Evolutionary conservation across 495 filamentous ascomycete genomes (phyloP), one percentile per base, ranked within the genome.

Genomic region (Margaritispora aquatica): DNA sequence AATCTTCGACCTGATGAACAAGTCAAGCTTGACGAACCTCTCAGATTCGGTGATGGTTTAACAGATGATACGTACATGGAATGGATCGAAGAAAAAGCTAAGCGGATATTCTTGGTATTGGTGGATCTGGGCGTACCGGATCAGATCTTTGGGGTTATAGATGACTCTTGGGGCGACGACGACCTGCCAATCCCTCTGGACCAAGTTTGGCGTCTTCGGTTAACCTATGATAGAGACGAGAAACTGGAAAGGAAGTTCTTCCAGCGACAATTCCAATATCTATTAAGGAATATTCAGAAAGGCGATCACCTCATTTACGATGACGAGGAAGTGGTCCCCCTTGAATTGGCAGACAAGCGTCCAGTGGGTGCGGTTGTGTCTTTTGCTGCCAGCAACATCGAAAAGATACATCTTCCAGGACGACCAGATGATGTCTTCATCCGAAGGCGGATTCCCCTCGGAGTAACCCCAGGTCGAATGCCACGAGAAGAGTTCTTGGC

Each of bases 11-110:
- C 83, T 13, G 78, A 84, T 15, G 82, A 87, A 68, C 78, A 86
- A 58, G 71, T 80, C 27, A 78, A 79, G 24, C 75, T 97, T 17
- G 84, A 94, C 66, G 75, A 79, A 48, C 84, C 85, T 0, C 73
- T 92, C 34, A 80, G 80, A 19, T 96, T 94, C 73, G 92, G 90
- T n/a, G 90, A 92, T 66, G 89, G 87, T 13, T 71, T 97, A 62
- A 96, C 92, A 1, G 89, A 90, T 65, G 86, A 90, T 62, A 95
- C 90, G 0, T 97, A 96, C 67, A 85, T 90, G 71, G 92, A 96
- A 63, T 95, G 89, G 88, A 95, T 97, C 59, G 75, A 95, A 52
- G 74, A 87, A 60, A 88, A 86, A 64, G 86, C 89, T 2, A 87
- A 82, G 62, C 81, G 85, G 56, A 80, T 96, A 54, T 97, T 96